phyloP scores from a whole-genome alignment of 192 early-diverging fungal species.

The Glomus cerebriforme region DNA sequence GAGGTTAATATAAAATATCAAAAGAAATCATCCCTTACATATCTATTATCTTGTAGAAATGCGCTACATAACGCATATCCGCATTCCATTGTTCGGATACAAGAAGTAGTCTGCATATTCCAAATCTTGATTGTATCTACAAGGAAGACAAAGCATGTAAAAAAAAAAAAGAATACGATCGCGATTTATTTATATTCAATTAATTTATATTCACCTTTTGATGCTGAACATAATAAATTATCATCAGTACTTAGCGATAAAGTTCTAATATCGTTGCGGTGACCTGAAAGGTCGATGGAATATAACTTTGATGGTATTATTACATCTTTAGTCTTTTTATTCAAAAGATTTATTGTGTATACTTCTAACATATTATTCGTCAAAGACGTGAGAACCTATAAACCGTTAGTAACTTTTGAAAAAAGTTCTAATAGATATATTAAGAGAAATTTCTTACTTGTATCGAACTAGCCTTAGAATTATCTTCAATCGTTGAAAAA shows the following conservation, averaged over 20 bases:
- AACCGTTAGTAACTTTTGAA: background rate
- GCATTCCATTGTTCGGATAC: constrained; percentile 87
- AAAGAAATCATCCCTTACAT: constrained; percentile 46
- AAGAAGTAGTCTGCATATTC: constrained; percentile 80
- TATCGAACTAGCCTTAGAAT: constrained; percentile 48
- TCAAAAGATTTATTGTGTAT: constrained; percentile 65
- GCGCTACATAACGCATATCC: constrained; percentile 91
- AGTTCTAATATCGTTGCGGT: constrained; percentile 88
- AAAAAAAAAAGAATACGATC: background rate
- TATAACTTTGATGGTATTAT: constrained; percentile 65
- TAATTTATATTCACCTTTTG: constrained; percentile 60
- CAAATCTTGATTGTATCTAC: constrained; percentile 83
- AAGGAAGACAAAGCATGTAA: background rate
- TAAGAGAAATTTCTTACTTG: constrained; percentile 36
- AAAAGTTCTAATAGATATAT: background rate
- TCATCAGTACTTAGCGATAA: constrained; percentile 90
- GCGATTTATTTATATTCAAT: background rate
- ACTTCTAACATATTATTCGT: constrained; percentile 85
- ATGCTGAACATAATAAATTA: constrained; percentile 82
- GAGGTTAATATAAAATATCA: background rate
- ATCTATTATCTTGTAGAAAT: constrained; percentile 89
- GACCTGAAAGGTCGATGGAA: constrained; percentile 83
- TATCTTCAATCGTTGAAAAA: constrained; percentile 57
- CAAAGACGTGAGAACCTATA: constrained; percentile 68
- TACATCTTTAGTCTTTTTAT: constrained; percentile 64